Evolutionary conservation across 1,284 basidiomycete species (phyloP).

Genomic region (Pisolithus thermaeus): DNA sequence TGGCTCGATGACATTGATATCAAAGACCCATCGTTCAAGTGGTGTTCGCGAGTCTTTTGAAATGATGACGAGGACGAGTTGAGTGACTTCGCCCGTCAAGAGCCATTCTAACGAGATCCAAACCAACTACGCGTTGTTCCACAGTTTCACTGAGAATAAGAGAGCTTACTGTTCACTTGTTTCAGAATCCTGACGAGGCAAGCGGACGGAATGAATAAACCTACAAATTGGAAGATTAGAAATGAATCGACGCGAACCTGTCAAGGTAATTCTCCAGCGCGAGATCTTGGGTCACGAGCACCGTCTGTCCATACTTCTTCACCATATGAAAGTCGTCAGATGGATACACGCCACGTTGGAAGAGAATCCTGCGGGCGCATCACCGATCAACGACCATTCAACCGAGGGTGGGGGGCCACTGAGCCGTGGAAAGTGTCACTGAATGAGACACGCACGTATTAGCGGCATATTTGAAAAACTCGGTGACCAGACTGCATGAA

Average conservation of each 20-base stretch:
- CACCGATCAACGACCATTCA: constrained; percentile 7
- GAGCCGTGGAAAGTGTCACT: background rate
- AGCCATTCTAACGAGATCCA: constrained; percentile 73
- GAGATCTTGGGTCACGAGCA: constrained; percentile 91
- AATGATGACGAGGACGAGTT: constrained; percentile 94
- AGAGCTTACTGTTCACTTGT: constrained; percentile 79
- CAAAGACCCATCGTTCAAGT: constrained; percentile 97
- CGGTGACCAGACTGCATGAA: constrained; percentile 91
- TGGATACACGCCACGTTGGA: constrained; percentile 96
- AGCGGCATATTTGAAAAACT: constrained; percentile 98
- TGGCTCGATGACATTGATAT: constrained; percentile 77
- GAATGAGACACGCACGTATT: constrained; percentile 67
- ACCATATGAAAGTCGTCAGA: constrained; percentile 99
- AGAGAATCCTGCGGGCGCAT: constrained; percentile 68
- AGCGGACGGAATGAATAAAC: background rate
- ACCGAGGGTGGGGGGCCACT: background rate
- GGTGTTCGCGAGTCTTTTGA: constrained; percentile 89
- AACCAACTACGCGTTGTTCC: background rate
- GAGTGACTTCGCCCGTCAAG: constrained; percentile 81
- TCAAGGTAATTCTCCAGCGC: constrained; percentile 90
- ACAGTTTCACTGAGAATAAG: background rate
- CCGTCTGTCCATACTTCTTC: constrained; percentile 96
- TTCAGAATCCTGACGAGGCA: constrained; percentile 62
- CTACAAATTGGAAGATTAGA: background rate
- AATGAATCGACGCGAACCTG: constrained; percentile 40